Evolutionary conservation across 1,284 basidiomycete species (phyloP).

Genomic region (Sphaerobolus stellatus): DNA sequence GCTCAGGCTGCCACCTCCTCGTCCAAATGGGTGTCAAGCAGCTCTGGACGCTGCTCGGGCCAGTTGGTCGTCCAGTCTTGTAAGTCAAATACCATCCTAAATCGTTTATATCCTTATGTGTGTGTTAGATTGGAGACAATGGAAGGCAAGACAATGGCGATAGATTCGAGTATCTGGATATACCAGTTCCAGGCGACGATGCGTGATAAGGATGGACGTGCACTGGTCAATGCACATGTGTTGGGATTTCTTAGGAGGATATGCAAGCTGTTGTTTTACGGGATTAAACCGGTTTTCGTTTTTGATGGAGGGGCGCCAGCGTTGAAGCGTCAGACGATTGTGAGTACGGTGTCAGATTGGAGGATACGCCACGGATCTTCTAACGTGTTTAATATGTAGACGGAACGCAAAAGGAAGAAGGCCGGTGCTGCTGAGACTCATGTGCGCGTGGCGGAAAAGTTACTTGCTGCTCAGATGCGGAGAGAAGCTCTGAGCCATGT

Average conservation of each 20-base stretch:
- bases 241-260: conserved; percentile 93
- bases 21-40: conserved; percentile 88
- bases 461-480: conserved; percentile 92
- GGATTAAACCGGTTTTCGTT: conserved; percentile 96
- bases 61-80: conserved; percentile 88
- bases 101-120: conserved; percentile 1
- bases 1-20: too few species aligned
- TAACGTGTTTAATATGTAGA: conserved; percentile 41
- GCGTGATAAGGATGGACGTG: conserved; percentile 94
- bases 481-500: conserved; percentile 84
- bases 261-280: conserved; percentile 93
- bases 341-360: conserved; percentile 39
- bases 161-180: conserved; percentile 99
- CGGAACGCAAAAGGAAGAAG: conserved; percentile 85
- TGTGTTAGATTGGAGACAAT: conserved; percentile 78
- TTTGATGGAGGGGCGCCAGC: conserved; percentile 94
- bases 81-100: conserved; percentile 38
- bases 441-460: conserved; percentile 82
- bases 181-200: conserved; percentile 99
- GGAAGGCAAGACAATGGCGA: conserved; percentile 89
- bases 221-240: conserved; percentile 91
- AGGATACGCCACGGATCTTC: background rate
- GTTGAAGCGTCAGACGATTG: conserved; percentile 86
- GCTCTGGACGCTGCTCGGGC: conserved; percentile 87
- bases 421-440: conserved; percentile 83